Evolutionary conservation across 116 monocot genomes (phyloP), one percentile per base, ranked within the genome.

Genomic region (Dioscorea cayenensis): DNA sequence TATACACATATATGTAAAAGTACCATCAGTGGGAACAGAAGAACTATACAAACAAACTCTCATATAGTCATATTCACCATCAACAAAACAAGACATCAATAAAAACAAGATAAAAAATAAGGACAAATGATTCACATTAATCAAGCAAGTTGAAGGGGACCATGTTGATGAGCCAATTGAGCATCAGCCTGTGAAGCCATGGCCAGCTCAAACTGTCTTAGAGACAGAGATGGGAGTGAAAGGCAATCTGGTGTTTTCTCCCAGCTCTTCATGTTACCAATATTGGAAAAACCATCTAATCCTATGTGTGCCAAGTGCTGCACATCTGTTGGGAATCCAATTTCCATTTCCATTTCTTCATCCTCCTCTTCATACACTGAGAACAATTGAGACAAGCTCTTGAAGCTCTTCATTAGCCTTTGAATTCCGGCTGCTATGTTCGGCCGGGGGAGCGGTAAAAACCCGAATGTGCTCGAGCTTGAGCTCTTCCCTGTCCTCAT

Each of bases 261-360:
- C 51, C 69, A 27, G 13, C 69, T 51, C 51, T 69, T 69, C 50
- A 69, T 49, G 67, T 2, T 68, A 43, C 52, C 51, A 17, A 69
- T 23, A 49, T 64, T 81, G 75, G 75, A 79, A 27, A 74, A 68
- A 10, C 91, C 89, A 69, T 91, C 89, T 83, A 73, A 83, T 11
- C 95, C 95, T 60, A 95, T 91, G 79, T 95, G 95, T 11, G 75
- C 86, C 36, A 95, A 86, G 71, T 95, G 95, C 69, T 84, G 80
- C 22, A 95, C 95, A 67, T 95, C 86, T 23, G 95, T 95, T 8
- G 95, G 95, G 21, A 83, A 78, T 6, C 95, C 95, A 51, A 95
- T 95, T 79, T 76, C 88, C 85, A 94, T 88, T 69, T 94, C 90
- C 28, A 28, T 69, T 59, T 76, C 80, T 5, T 76, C 88, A 1